These are phyloP conservation scores for Penicillium coffeae DNA, from an alignment of 495 filamentous ascomycete species.

Conservation along the genomic window DNA sequence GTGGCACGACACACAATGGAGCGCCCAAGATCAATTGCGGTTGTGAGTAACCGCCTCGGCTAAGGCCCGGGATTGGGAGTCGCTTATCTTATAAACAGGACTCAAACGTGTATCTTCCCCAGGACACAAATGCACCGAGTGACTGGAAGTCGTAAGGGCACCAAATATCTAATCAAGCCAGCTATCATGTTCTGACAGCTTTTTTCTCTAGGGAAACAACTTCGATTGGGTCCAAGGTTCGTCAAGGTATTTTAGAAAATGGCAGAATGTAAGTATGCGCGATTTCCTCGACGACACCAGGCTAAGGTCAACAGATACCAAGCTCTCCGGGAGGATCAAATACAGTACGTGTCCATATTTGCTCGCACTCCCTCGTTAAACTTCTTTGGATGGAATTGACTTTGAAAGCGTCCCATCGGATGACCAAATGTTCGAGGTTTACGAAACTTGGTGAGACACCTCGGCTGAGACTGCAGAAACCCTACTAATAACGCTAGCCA, in stretches of 20 bases:
- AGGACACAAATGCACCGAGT: not conserved
- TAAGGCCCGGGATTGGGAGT: no score
- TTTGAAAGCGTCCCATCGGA: conserved; percentile 15
- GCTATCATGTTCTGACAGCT: not conserved
- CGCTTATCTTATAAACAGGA: no score
- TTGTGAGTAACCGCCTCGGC: no score
- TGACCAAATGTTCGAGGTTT: conserved; percentile 23
- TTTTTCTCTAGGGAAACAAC: conserved; percentile 12
- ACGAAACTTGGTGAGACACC: conserved; percentile 15
- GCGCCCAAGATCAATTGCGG: no score
- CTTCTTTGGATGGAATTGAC: not conserved
- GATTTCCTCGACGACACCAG: not conserved
- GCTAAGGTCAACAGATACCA: conserved; percentile 4
- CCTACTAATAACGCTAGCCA: conserved; percentile 9
- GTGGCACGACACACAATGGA: no score
- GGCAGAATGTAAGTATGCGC: not conserved
- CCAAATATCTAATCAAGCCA: not conserved
- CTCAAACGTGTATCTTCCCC: not conserved
- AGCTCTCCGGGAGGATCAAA: not conserved
- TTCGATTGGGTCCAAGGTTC: conserved; percentile 10
- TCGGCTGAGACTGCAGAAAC: not conserved
- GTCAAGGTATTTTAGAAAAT: conserved; percentile 10
- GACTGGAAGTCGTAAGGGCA: conserved; percentile 13
- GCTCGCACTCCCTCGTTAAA: not conserved
- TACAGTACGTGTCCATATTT: conserved; percentile 1